Base-by-base conservation (phyloP, 495 filamentous ascomycete genomes). In the Daldinia vernicosa region DNA sequence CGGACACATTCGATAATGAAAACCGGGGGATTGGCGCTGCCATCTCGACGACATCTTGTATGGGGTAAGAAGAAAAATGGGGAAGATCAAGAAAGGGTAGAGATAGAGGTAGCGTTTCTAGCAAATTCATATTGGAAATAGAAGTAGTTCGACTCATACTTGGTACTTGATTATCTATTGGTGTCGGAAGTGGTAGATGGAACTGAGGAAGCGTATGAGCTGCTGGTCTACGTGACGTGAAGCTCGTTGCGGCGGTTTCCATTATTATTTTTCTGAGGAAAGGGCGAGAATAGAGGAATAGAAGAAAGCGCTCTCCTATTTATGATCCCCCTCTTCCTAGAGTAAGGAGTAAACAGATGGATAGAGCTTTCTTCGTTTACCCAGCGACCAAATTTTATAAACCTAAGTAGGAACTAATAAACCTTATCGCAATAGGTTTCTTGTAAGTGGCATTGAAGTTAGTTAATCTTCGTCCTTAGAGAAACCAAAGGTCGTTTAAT, bases 171-270 rank as follows among this genome's bases (percentile, higher is more conserved):
- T 59, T 32, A 37, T 77, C 72, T 60, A 73, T 63, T 52, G 65
- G 67, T 43, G 69, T 71, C 26, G 65, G 75, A 60, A 67, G 32
- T 63, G 75, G 75, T 6, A 75, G 70, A 35, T 77, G 75, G 40
- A 77, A 77, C 2, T 69, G 73, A 69, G 75, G 70, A 60, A 77
- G 75, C 57, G 63, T 65, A 70, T 66, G 64, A 63, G 70, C 56
- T 69, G 75, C 75, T 60, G 73, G 63, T 75, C 73, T 72, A 67
- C 73, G 75, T 67, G 73, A 72, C 43, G 74, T 60, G 54, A 77
- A 75, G 73, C 75, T 77, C 28, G 69, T 68, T 59, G 69, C 50
- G 54, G 60, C 65, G 66, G 69, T 51, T 75, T 77, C 75, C 75
- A 77, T 77, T 52, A 72, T 76, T 69, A 45, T 65, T 22, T 19